A percentile compares a stretch with the other conserved stretches of the same genome.
These are phyloP conservation scores for Elasticomyces elasticus DNA, from an alignment of 495 filamentous ascomycete genomes.

Conservation along the genomic window DNA sequence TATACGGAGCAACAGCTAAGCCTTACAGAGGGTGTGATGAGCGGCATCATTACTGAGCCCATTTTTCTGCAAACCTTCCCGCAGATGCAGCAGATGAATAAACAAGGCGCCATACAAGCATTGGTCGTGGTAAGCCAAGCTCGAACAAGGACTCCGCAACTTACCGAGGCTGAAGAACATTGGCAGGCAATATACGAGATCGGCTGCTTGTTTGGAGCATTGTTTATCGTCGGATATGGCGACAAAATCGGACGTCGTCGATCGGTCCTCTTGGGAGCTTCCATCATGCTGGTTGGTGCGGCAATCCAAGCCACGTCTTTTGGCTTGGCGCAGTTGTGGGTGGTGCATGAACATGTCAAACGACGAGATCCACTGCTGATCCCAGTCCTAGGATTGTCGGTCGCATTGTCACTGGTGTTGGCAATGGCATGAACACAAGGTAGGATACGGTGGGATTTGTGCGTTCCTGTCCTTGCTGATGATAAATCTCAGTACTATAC, in stretches of 20 bases:
- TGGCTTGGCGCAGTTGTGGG: no score
- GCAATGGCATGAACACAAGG: conserved; percentile 74
- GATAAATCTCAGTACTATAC: conserved; percentile 68
- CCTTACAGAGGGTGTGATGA: conserved; percentile 73
- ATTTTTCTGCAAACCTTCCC: conserved; percentile 63
- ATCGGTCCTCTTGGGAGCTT: conserved; percentile 49
- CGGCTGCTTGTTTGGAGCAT: conserved; percentile 64
- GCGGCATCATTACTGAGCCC: conserved; percentile 64
- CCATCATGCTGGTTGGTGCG: conserved; percentile 65
- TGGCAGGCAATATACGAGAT: conserved; percentile 77
- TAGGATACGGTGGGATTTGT: no score
- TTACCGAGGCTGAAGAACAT: no score
- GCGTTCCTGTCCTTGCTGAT: no score
- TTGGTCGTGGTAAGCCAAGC: conserved; percentile 23
- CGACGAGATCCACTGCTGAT: conserved; percentile 28
- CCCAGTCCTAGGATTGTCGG: conserved; percentile 73
- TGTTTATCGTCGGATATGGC: conserved; percentile 58
- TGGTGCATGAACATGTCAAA: no score
- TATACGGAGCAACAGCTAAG: no score
- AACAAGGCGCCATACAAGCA: conserved; percentile 65
- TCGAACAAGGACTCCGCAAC: conserved; percentile 18
- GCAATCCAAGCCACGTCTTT: conserved; percentile 55
- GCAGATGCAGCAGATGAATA: conserved; percentile 52
- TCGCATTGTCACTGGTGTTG: conserved; percentile 61
- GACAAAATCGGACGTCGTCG: conserved; percentile 54